Evolutionary conservation across 768 basidiomycete species (phyloP).

Genomic region (Rubroboletus satanas): DNA sequence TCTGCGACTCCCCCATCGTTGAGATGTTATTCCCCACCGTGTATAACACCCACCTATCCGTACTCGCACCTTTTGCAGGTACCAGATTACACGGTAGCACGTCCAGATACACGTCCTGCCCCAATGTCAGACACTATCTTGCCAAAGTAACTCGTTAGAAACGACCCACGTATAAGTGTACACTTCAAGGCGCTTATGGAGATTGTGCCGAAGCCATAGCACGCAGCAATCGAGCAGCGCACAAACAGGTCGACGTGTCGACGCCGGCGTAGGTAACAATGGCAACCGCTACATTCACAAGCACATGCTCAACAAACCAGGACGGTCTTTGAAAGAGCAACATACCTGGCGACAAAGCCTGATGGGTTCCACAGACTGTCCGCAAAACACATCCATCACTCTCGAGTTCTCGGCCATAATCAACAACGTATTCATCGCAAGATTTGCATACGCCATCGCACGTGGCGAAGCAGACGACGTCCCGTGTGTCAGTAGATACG

Average conservation of each 20-base stretch:
- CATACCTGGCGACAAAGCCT: constrained; percentile 63
- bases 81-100: constrained; percentile 55
- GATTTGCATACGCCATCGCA: constrained; percentile 58
- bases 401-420: constrained; percentile 47
- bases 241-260: constrained; percentile 47
- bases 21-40: not conserved
- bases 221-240: constrained; percentile 65
- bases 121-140: constrained; percentile 1
- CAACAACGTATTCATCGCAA: constrained; percentile 52
- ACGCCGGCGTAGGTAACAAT: constrained; percentile 38
- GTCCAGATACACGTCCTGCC: constrained; percentile 53
- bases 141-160: not conserved
- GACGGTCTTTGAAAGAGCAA: not conserved
- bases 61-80: constrained; percentile 47
- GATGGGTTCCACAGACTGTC: constrained; percentile 40
- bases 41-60: constrained; percentile 47
- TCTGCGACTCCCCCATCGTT: constrained; percentile 34
- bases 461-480: constrained; percentile 56
- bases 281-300: constrained; percentile 45
- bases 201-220: constrained; percentile 67
- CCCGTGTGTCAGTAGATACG: constrained; percentile 66
- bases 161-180: constrained; percentile 51
- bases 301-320: not conserved
- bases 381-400: constrained; percentile 44
- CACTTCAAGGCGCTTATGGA: constrained; percentile 59